These are phyloP conservation scores for carrot (Daucus carota) DNA, from an alignment of 129 eudicot genomes.

Conservation along the genomic window DH1_v3.0 NC_030383.2:59589501-59590000, in stretches of 20 bases:
- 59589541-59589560: slow-evolving; percentile 2
- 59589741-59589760: slow-evolving; percentile 4
- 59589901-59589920: slow-evolving; percentile 6
- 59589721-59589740: neutral
- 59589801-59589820: neutral
- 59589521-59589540: neutral
- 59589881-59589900: neutral
- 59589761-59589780: slow-evolving; percentile 5
- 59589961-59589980: slow-evolving; percentile 11
- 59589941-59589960: neutral
- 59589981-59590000: slow-evolving; percentile 11
- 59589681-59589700: neutral
- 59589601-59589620: neutral
- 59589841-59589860: slow-evolving; percentile 14
- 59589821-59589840: neutral
- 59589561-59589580: neutral
- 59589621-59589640: slow-evolving; percentile 1
- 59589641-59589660: neutral
- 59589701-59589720: neutral
- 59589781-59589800: neutral
- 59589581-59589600: neutral
- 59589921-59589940: neutral
- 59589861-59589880: slow-evolving; percentile 20
- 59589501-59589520: neutral
- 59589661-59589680: slow-evolving; percentile 2